Evolutionary conservation across 192 early-diverging fungal species (phyloP), one percentile per base, ranked within the genome.

Genomic region (Phycomyces blakesleeanus): DNA sequence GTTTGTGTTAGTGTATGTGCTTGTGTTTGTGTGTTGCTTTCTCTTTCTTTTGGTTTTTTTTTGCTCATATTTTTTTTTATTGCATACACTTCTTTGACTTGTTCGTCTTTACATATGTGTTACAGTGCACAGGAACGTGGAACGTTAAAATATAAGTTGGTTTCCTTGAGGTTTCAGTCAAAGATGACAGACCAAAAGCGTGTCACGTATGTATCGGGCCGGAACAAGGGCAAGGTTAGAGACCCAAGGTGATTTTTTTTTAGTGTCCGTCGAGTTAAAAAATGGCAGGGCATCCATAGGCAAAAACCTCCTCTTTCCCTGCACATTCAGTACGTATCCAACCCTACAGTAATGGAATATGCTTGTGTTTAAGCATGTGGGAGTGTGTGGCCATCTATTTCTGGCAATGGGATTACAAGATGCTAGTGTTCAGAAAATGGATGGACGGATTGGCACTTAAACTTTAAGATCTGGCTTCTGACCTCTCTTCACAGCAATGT

Each of bases 221-320:
- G 44, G 44, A 47, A 47, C 44, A 47, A 47, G 29, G 29, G 29
- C 29, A 34, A 34, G 29, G 29, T 34, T 34, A 34, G 44, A 47
- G 3, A 12, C 4, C 44, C 12, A 47, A 18, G 18, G 18, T 14
- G 12, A 47, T 14, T 47, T 14, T 41, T 41, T 47, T 47, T 47
- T 47, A 18, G 44, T 14, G 44, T 47, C 44, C 44, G 44, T 47
- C 44, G 18, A 47, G 18, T 18, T 47, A 47, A 18, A 47, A 47
- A 47, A 47, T 47, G 44, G 44, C 44, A 47, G 44, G 44, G 44
- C 18, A 47, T 14, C 44, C 15, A n/a, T 18, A n/a, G 18, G 44
- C 44, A 47, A 18, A 54, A 63, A 38, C 61, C 61, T 63, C 52
- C 61, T 63, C 61, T 63, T 63, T 63, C 51, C 61, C 29, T 54